phyloP scores from a whole-genome alignment of 371 early-diverging fungal genomes.

The Mucor piriformis region DNA sequence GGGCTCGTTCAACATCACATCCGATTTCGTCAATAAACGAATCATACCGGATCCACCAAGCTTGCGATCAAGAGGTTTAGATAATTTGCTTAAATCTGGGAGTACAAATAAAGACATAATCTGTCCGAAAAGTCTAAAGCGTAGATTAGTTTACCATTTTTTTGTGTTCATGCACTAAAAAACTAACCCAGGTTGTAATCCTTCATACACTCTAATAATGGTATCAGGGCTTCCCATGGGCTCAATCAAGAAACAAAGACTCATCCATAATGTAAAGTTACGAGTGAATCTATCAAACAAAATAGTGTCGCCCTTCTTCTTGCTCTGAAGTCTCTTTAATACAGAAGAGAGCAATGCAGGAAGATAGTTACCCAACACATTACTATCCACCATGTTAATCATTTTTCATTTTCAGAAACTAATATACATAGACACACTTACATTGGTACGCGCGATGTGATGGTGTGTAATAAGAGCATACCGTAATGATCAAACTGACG shows the following conservation, averaged over 20 bases:
- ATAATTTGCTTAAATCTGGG: conserved; percentile 68
- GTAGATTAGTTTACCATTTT: not conserved
- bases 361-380: conserved; percentile 66
- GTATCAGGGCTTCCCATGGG: conserved; percentile 65
- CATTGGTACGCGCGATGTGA: conserved; percentile 74
- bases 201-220: conserved; percentile 74
- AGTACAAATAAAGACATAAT: conserved; percentile 72
- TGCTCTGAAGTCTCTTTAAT: conserved; percentile 78
- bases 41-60: conserved; percentile 68
- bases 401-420: no score
- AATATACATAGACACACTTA: conserved; percentile 34
- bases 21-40: conserved; percentile 61
- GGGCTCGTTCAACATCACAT: conserved; percentile 50
- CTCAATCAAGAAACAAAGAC: conserved; percentile 67
- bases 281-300: conserved; percentile 65
- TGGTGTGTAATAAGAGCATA: conserved; percentile 75
- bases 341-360: conserved; percentile 78
- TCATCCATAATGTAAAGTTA: conserved; percentile 79
- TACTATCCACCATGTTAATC: no score
- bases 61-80: conserved; percentile 74
- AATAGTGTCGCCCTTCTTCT: conserved; percentile 52
- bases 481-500: conserved; percentile 85
- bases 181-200: conserved; percentile 73
- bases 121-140: conserved; percentile 67
- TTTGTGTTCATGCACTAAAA: not conserved